phyloP scores from a whole-genome alignment of 208 protist species.

The Blastocrithidia nonstop region DNA sequence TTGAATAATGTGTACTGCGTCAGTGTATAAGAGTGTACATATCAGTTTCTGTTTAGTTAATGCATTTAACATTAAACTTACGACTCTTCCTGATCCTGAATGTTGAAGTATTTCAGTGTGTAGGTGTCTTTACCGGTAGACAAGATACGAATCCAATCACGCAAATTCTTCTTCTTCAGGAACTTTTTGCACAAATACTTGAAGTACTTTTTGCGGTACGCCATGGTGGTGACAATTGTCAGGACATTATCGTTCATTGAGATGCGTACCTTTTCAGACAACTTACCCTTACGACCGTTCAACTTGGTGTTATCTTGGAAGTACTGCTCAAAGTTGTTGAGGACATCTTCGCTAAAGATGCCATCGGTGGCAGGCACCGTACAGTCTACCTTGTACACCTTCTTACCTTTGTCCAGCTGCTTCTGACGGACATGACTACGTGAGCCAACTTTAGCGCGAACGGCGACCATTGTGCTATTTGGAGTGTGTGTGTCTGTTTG shows the following conservation, averaged over 20 bases:
- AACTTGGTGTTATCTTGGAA: conserved; percentile 96
- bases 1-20: too few relatives aligned
- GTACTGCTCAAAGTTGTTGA: conserved; percentile 91
- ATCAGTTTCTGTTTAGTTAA: not conserved
- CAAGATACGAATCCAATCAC: conserved; percentile 96
- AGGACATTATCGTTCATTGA: conserved; percentile 86
- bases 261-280: conserved; percentile 87
- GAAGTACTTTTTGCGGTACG: conserved; percentile 98
- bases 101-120: conserved; percentile 97
- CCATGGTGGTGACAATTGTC: conserved; percentile 74
- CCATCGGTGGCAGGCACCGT: conserved; percentile 18
- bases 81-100: conserved; percentile 88
- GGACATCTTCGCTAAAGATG: conserved; percentile 75
- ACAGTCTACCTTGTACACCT: conserved; percentile 61
- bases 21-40: too few relatives aligned
- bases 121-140: conserved; percentile 91
- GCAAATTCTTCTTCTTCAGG: conserved; percentile 97
- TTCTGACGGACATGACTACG: conserved; percentile 46
- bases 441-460: conserved; percentile 71
- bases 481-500: not conserved
- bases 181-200: conserved; percentile 99
- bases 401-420: conserved; percentile 81
- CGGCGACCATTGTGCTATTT: conserved; percentile 60
- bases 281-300: conserved; percentile 95
- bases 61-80: not conserved